Evolutionary conservation across 805 yeast genomes (phyloP).

Genomic region (Zygosaccharomyces bailii): DNA sequence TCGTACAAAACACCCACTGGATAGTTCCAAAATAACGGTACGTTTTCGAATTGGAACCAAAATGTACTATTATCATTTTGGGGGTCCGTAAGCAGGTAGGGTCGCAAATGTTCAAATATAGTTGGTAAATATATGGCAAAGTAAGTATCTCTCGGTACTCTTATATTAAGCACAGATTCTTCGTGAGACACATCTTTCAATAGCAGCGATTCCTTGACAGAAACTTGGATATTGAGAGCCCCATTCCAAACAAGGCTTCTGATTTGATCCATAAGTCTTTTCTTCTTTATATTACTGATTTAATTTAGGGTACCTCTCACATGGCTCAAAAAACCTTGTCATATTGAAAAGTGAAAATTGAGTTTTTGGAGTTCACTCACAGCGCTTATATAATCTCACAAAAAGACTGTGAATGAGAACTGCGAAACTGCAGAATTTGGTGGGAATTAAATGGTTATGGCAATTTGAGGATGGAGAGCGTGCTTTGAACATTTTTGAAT

Average conservation of each 20-base stretch:
- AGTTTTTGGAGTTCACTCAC: background rate
- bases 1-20: constrained; percentile 74
- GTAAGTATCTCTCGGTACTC: constrained; percentile 48
- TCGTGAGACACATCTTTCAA: constrained; percentile 19
- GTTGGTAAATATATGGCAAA: constrained; percentile 43
- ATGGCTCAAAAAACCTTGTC: background rate
- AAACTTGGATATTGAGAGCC: constrained; percentile 43
- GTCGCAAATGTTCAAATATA: constrained; percentile 40
- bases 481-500: constrained; percentile 19
- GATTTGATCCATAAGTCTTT: constrained; percentile 30
- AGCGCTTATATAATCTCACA: background rate
- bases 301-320: too few relatives aligned
- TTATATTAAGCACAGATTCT: constrained; percentile 23
- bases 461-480: constrained; percentile 21
- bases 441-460: constrained; percentile 25
- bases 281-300: background rate
- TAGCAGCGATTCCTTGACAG: constrained; percentile 23
- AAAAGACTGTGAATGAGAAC: constrained; percentile 8
- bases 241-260: constrained; percentile 53
- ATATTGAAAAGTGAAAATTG: background rate
- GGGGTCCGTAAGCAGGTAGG: constrained; percentile 30
- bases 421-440: constrained; percentile 7
- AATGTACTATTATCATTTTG: constrained; percentile 33
- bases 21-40: constrained; percentile 70
- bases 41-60: constrained; percentile 68